These are phyloP conservation scores for Lepraria neglecta DNA, from an alignment of 495 filamentous ascomycete species.

Conservation along the genomic window DNA sequence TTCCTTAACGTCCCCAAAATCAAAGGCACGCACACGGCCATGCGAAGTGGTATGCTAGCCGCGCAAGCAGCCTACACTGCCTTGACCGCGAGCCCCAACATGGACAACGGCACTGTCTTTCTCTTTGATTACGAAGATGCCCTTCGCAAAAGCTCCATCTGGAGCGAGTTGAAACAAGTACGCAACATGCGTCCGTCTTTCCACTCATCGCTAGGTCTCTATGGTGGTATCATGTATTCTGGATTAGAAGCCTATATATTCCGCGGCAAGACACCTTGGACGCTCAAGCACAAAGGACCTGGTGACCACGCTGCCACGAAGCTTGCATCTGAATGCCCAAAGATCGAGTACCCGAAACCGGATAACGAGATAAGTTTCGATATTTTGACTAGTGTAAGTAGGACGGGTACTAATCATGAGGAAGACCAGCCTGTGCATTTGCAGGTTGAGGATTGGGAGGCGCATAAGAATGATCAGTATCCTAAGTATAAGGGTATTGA, in stretches of 20 bases:
- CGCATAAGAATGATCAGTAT: constrained; percentile 74
- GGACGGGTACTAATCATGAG: constrained; percentile 97
- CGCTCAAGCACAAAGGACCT: constrained; percentile 70
- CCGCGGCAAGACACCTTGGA: constrained; percentile 85
- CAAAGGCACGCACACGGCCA: constrained; percentile 96
- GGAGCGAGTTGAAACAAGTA: constrained; percentile 90
- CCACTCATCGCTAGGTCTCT: constrained; percentile 73
- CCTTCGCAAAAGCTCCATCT: constrained; percentile 80
- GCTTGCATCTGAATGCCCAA: constrained; percentile 58
- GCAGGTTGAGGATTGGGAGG: constrained; percentile 89
- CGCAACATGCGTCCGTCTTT: constrained; percentile 97
- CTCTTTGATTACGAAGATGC: constrained; percentile 90
- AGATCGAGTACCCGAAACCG: constrained; percentile 71
- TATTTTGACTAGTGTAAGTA: constrained; percentile 85
- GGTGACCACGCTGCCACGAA: constrained; percentile 72
- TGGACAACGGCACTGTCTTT: constrained; percentile 63
- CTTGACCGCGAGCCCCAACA: constrained; percentile 42
- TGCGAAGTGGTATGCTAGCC: constrained; percentile 95
- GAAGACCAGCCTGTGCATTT: constrained; percentile 97
- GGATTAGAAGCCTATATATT: constrained; percentile 86
- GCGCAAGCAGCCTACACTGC: constrained; percentile 82
- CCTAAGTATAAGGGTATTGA: constrained; percentile 88
- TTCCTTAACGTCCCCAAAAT: constrained; percentile 98
- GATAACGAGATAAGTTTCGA: constrained; percentile 93
- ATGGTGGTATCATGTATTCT: constrained; percentile 87